phyloP scores from a whole-genome alignment of 164 flowering plant species.

The Cinnamomum micranthum region DNA sequence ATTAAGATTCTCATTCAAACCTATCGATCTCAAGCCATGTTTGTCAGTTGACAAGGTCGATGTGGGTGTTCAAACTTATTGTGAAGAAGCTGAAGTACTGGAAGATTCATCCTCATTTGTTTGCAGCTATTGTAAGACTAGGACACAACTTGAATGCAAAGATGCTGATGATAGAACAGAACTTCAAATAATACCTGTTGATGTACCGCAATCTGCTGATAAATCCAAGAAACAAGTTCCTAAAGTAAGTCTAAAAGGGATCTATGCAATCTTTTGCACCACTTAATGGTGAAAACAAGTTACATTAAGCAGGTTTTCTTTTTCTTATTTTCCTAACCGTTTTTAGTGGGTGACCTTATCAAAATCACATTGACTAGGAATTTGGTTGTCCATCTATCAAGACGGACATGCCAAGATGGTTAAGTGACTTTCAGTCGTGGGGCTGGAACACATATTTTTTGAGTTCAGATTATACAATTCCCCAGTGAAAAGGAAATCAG shows the following conservation, averaged over 20 bases:
- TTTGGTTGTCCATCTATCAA: too few relatives aligned
- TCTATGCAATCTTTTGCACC: too few relatives aligned
- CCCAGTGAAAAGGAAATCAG: too few relatives aligned
- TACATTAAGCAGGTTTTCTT: too few relatives aligned
- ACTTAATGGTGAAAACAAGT: too few relatives aligned
- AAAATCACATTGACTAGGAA: too few relatives aligned
- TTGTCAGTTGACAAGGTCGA: conserved; percentile 55
- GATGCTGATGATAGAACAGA: conserved; percentile 38
- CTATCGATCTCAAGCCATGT: conserved; percentile 43
- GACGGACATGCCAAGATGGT: too few relatives aligned
- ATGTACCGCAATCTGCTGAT: conserved; percentile 45
- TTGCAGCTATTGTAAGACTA: conserved; percentile 61
- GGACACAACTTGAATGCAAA: conserved; percentile 25
- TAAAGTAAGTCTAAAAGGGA: conserved; percentile 46
- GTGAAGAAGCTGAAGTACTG: conserved; percentile 22
- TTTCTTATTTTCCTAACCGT: too few relatives aligned
- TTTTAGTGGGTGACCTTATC: too few relatives aligned
- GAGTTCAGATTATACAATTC: too few relatives aligned
- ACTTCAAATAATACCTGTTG: conserved; percentile 62
- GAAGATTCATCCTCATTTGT: conserved; percentile 29
- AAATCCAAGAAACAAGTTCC: conserved; percentile 68
- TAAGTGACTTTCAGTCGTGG: too few relatives aligned
- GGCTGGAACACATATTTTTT: too few relatives aligned
- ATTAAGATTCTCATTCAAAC: conserved; percentile 68
- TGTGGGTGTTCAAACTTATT: conserved; percentile 77